A percentile compares a stretch with the other conserved stretches of the same genome.
These are phyloP conservation scores for Cyberlindnera amylophila DNA, from an alignment of 805 yeast genomes.

Conservation along the genomic window DNA sequence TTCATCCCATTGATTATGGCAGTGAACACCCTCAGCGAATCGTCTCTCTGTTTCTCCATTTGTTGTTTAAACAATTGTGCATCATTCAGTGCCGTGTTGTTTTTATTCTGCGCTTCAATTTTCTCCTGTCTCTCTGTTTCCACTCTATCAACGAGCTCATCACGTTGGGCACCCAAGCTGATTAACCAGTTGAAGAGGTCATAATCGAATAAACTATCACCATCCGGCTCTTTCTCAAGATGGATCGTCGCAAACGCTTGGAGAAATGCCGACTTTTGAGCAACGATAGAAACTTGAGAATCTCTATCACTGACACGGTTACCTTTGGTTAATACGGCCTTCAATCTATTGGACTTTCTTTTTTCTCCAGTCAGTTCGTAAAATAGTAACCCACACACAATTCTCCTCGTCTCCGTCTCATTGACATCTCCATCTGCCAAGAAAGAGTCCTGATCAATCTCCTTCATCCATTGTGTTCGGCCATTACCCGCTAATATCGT, in stretches of 20 bases:
- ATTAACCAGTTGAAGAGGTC: conserved; percentile 24
- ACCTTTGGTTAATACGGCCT: conserved; percentile 2
- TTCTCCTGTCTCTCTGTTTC: conserved; percentile 1
- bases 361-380: conserved; percentile 2
- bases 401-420: too few relatives aligned
- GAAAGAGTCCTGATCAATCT: not conserved
- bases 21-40: conserved; percentile 20
- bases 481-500: conserved; percentile 13
- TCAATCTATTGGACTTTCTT: not conserved
- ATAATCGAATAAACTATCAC: conserved; percentile 9
- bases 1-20: conserved; percentile 24
- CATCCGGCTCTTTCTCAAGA: conserved; percentile 5
- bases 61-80: conserved; percentile 12
- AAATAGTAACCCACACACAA: conserved; percentile 13
- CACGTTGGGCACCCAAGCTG: conserved; percentile 11
- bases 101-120: conserved; percentile 1
- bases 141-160: not conserved
- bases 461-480: not conserved
- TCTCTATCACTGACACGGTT: conserved; percentile 3
- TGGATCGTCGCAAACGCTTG: conserved; percentile 14
- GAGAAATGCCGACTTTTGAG: conserved; percentile 1
- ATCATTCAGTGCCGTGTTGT: conserved; percentile 4
- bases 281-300: not conserved
- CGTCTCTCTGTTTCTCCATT: conserved; percentile 10
- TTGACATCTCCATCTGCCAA: too few relatives aligned